Evolutionary conservation across 2,329 filamentous ascomycete genomes (phyloP), one percentile per base, ranked within the genome.

Genomic region (Microsporum ferrugineum): DNA sequence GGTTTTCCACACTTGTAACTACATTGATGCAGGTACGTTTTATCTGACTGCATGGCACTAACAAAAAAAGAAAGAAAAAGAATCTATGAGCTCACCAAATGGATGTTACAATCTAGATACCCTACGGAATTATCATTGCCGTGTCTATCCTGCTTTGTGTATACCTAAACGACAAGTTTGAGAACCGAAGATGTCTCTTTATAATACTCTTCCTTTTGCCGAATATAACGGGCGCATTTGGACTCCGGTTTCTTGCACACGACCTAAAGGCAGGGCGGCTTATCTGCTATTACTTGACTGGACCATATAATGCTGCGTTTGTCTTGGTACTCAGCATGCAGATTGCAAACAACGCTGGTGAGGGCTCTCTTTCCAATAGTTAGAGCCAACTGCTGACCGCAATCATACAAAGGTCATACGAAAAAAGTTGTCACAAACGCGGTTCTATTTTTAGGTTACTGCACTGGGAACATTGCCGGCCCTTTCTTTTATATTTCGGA

Each of bases 371-470:
- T 7, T 41, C 27, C 59, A 47, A 49, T 3, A 41, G 7, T 41
- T 33, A 23, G 17, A 1, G 17, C 14, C 33, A 17, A 2, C 45
- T 36, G 14, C 31, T 43, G 12, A 57, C 6, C 34, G 29, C 45
- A 61, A 6, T 31, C 34, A 75, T 31, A 49, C 38, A 27, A 67
- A 62, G 82, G 82, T 0, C 81, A 84, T 63, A 84, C 82, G 0
- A 85, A 85, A 68, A 84, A 86, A 68, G 82, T 85, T 53, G 80
- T 85, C 31, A 83, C 82, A n/a, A 84, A 83, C 27, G 82, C 80
- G 1, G 78, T 83, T 61, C 75, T 84, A 1, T 85, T 83, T 72
- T 74, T 85, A 7, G 82, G 81, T 0, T 82, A 82, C 61, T 84
- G 82, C 66, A 77, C 80, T 1, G 83, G 83, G 3, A 85, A 86